Base-by-base conservation (phyloP, 805 yeast species). In the Cyberlindnera mrakii region DNA sequence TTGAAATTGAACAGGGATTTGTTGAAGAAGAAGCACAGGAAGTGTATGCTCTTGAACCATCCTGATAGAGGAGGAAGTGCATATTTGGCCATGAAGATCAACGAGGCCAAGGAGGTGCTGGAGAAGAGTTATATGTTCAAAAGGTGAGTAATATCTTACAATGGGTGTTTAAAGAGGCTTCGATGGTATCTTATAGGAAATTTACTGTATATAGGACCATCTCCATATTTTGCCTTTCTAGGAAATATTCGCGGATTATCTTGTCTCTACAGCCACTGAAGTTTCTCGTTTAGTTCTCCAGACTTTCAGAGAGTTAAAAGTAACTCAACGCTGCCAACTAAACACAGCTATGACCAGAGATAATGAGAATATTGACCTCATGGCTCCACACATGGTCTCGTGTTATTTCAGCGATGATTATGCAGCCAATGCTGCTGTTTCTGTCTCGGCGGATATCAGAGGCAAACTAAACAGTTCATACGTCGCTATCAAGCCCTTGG, bases 61-160 rank as follows among this genome's bases (percentile, higher is more conserved):
- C 96, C 96, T 1, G 96, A 87, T 62, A 78, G 83, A 53, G 96
- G 96, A 3, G 96, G 96, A 2, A 82, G 90, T 37, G 79, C 87
- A 16, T 84, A 74, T 51, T 55, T 87, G 49, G 93, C 96, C 20
- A 80, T 86, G 62, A 88, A 87, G 66, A 83, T 88, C 39, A 87
- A 88, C 57, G 86, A 82, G 60, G 96, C 96, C 30, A 89, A 85
- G 61, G 90, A 80, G 42, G 68, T 85, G 36, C 71, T 87, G 53
- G 93, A 86, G 53, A 78, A 80, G 63, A 74, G 88, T 49, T 65
- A 65, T 47, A 55, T 70, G 63, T 57, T 69, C 41, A 61, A 62
- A 36, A 39, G 47, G 19, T n/a, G n/a, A n/a, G n/a, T n/a, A n/a
- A n/a, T 18, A 19, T 23, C 27, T 3, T 17, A 30, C 10, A 11